These are phyloP conservation scores for Pythium aristosporum DNA, from an alignment of 352 stramenopile species.

Conservation along the genomic window DNA sequence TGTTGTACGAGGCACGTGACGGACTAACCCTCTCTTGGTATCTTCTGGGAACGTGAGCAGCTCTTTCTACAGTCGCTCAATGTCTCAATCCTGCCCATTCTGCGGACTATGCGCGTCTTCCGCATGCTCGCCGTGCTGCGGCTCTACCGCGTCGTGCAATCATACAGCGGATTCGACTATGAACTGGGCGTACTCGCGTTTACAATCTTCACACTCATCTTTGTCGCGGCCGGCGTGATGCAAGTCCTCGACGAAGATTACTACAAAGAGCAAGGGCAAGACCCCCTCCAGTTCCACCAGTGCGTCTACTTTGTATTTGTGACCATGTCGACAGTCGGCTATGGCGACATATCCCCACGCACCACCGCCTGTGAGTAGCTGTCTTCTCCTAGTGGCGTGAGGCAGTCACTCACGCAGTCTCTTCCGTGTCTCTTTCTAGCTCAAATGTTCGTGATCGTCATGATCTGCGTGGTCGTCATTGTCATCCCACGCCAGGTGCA, in stretches of 20 bases:
- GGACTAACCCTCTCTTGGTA: neutral
- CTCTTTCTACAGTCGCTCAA: slow-evolving; percentile 38
- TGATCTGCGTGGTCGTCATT: slow-evolving; percentile 59
- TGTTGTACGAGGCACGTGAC: neutral
- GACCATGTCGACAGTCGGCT: slow-evolving; percentile 61
- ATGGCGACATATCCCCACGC: slow-evolving; percentile 54
- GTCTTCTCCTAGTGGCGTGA: too few relatives aligned
- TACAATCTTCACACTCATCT: slow-evolving; percentile 52
- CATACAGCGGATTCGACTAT: slow-evolving; percentile 61
- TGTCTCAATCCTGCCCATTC: slow-evolving; percentile 39
- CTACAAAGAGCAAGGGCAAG: slow-evolving; percentile 33
- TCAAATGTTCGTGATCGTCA: slow-evolving; percentile 59
- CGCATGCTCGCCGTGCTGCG: slow-evolving; percentile 53
- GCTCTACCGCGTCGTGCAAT: slow-evolving; percentile 56
- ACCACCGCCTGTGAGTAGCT: slow-evolving; percentile 37
- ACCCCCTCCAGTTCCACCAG: slow-evolving; percentile 53
- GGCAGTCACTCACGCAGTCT: too few relatives aligned
- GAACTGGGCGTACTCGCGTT: slow-evolving; percentile 59
- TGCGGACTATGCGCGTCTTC: slow-evolving; percentile 57
- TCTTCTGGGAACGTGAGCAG: slow-evolving; percentile 9
- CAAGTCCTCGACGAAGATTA: slow-evolving; percentile 60
- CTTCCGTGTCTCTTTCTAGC: slow-evolving; percentile 19
- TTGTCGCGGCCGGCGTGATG: slow-evolving; percentile 55
- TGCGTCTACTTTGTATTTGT: slow-evolving; percentile 73
- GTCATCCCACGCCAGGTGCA: slow-evolving; percentile 58